Conservation (phyloP, 257 asterid species). For the Primulina huaijiensis region DNA sequence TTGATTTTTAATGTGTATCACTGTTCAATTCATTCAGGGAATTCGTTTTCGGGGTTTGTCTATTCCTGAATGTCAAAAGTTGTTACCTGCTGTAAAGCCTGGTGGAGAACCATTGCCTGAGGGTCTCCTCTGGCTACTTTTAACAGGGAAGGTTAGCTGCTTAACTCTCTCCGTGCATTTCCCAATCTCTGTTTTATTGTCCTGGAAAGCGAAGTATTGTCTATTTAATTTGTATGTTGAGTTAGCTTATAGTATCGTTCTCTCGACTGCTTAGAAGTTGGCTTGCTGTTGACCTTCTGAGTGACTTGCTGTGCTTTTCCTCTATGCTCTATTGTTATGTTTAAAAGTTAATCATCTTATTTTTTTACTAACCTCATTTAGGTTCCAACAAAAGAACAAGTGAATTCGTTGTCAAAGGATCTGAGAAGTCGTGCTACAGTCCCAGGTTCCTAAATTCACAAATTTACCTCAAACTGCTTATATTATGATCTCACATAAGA, state of each 20-base stretch:
- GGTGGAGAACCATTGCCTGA: constrained; percentile 99
- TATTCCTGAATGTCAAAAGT: constrained; percentile 93
- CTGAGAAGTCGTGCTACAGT: constrained; percentile 80
- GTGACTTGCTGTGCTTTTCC: not conserved
- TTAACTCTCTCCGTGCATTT: constrained; percentile 4
- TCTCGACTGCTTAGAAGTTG: constrained; percentile 3
- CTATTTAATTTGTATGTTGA: not conserved
- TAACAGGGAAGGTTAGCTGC: constrained; percentile 85
- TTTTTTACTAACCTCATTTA: constrained; percentile 28
- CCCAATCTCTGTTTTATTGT: not conserved
- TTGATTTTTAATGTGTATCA: constrained; percentile 8
- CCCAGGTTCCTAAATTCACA: constrained; percentile 60
- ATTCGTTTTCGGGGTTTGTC: constrained; percentile 95
- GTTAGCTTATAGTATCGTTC: not conserved
- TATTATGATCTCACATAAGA: constrained; percentile 3
- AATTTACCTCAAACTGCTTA: constrained; percentile 22
- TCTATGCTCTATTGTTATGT: constrained; percentile 8
- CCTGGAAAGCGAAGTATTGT: not conserved
- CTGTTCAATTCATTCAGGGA: constrained; percentile 53
- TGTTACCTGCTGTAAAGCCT: constrained; percentile 81
- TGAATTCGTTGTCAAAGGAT: constrained; percentile 78
- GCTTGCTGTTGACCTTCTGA: not conserved
- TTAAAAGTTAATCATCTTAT: not conserved
- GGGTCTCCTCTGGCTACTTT: constrained; percentile 98
- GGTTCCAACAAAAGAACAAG: constrained; percentile 98